phyloP scores from a whole-genome alignment of 768 basidiomycete genomes.

The Boletus eberwhitei region DNA sequence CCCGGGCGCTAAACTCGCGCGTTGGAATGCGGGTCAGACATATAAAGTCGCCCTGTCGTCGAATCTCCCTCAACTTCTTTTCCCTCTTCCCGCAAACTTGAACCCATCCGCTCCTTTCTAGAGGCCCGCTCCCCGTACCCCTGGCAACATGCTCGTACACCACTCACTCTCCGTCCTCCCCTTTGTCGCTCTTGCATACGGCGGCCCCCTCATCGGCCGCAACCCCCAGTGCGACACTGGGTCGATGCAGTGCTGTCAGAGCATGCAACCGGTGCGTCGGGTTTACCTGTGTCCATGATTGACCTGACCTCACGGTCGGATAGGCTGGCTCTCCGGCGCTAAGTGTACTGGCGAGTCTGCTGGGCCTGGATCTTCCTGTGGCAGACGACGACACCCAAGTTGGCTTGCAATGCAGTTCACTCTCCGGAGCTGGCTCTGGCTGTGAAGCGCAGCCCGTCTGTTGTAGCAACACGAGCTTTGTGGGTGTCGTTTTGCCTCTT shows the following conservation, averaged over 20 bases:
- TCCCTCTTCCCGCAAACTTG: constrained; percentile 3
- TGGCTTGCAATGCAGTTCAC: constrained; percentile 19
- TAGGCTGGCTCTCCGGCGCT: constrained; percentile 13
- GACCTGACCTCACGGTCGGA: constrained; percentile 3
- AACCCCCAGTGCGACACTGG: constrained; percentile 26
- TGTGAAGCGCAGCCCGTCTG: constrained; percentile 23
- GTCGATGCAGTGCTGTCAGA: constrained; percentile 21
- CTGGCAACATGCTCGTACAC: constrained; percentile 14
- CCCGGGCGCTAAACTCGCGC: constrained; percentile 8
- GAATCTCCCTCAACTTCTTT: constrained; percentile 6
- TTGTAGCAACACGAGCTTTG: constrained; percentile 19
- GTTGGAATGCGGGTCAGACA: constrained; percentile 11
- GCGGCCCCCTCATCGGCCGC: constrained; percentile 22
- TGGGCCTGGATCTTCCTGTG: neutral
- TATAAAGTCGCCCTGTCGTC: constrained; percentile 19
- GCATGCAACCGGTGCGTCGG: constrained; percentile 16
- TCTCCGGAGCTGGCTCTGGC: constrained; percentile 26
- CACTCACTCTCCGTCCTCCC: constrained; percentile 12
- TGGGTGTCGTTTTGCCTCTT: neutral
- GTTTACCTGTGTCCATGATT: neutral
- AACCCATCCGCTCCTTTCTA: constrained; percentile 26
- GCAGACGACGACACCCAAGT: neutral
- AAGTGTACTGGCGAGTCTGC: neutral
- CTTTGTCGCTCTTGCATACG: constrained; percentile 15
- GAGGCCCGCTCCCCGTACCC: constrained; percentile 1